These are phyloP conservation scores for Rhinocladiella mackenziei DNA, from an alignment of 2,329 filamentous ascomycete species.

Conservation along the genomic window DNA sequence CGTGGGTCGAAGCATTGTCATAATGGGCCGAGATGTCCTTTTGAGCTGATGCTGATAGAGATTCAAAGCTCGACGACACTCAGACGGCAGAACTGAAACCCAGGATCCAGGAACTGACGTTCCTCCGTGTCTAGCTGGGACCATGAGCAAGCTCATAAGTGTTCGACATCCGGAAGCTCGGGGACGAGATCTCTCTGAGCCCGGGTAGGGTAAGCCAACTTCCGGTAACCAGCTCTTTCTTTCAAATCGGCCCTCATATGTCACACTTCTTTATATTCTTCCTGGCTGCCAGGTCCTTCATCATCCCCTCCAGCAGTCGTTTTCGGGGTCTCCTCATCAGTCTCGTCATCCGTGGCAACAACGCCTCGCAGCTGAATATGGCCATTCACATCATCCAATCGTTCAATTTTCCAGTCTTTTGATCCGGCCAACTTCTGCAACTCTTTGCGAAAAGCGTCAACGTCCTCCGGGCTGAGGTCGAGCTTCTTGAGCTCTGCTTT, in stretches of 20 bases:
- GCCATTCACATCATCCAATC: slow-evolving; percentile 63
- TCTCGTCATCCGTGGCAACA: slow-evolving; percentile 58
- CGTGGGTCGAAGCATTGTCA: too few relatives aligned
- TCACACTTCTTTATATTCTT: slow-evolving; percentile 38
- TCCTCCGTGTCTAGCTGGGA: too few relatives aligned
- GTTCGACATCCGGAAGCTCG: background rate
- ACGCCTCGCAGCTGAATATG: slow-evolving; percentile 66
- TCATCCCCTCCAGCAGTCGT: slow-evolving; percentile 7
- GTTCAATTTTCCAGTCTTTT: slow-evolving; percentile 73
- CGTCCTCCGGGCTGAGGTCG: slow-evolving; percentile 61
- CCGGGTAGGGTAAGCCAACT: slow-evolving; percentile 11
- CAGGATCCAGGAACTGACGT: too few relatives aligned
- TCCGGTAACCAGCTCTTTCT: too few relatives aligned
- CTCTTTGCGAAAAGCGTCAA: slow-evolving; percentile 66
- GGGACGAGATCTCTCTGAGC: background rate
- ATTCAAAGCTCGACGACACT: too few relatives aligned
- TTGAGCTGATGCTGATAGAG: too few relatives aligned
- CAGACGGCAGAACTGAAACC: too few relatives aligned
- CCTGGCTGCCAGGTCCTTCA: slow-evolving; percentile 34
- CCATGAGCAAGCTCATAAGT: too few relatives aligned
- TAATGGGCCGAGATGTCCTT: too few relatives aligned
- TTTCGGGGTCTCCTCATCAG: slow-evolving; percentile 42
- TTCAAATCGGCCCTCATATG: too few relatives aligned
- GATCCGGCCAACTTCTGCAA: slow-evolving; percentile 66
- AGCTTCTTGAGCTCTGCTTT: slow-evolving; percentile 65